phyloP scores from a whole-genome alignment of 1,284 basidiomycete species.

The Heterobasidion annosum region DNA sequence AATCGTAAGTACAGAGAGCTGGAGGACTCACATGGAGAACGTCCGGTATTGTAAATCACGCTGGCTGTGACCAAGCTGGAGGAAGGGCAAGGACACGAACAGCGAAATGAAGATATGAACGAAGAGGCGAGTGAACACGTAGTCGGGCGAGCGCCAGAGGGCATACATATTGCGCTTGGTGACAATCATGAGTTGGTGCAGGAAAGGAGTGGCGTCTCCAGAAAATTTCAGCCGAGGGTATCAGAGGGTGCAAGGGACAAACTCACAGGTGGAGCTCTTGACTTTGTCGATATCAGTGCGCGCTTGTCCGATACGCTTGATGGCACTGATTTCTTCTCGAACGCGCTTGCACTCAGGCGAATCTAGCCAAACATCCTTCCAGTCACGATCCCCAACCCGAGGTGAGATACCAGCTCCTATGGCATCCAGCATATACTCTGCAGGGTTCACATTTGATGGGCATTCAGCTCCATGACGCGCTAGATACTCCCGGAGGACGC shows the following conservation, averaged over 20 bases:
- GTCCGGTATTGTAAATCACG: conserved; percentile 80
- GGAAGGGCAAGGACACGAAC: conserved; percentile 77
- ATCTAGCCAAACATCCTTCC: conserved; percentile 55
- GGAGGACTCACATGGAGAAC: conserved; percentile 51
- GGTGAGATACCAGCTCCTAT: conserved; percentile 33
- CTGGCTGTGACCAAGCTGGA: conserved; percentile 61
- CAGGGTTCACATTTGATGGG: conserved; percentile 43
- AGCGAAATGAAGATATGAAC: conserved; percentile 72
- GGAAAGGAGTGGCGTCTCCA: conserved; percentile 74
- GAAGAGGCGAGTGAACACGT: conserved; percentile 78
- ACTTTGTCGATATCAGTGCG: conserved; percentile 30
- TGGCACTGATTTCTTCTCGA: conserved; percentile 21
- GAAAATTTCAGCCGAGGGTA: neutral
- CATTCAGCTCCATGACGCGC: conserved; percentile 58
- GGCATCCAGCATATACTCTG: conserved; percentile 29
- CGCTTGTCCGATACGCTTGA: conserved; percentile 41
- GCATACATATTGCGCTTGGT: conserved; percentile 66
- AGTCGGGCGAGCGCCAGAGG: conserved; percentile 81
- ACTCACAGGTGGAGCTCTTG: conserved; percentile 1
- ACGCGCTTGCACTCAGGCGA: conserved; percentile 31
- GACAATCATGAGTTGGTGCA: conserved; percentile 73
- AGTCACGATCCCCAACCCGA: conserved; percentile 48
- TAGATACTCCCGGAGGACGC: conserved; percentile 62
- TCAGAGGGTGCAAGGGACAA: neutral
- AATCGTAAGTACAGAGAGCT: neutral